Evolutionary conservation across 345 rosid species (phyloP).

Genomic region (Aquilaria malaccensis): DNA sequence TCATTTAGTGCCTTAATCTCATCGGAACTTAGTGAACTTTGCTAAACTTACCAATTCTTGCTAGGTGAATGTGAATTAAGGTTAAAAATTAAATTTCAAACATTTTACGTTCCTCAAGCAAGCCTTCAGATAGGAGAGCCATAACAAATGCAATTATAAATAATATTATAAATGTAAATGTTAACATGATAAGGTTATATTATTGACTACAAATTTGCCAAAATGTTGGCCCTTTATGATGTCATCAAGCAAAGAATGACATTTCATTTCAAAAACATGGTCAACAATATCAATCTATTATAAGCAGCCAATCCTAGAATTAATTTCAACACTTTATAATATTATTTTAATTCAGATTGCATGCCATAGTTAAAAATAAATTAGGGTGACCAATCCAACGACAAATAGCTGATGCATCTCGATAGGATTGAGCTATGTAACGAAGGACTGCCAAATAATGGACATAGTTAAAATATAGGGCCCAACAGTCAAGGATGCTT

Average conservation of each 20-base stretch:
- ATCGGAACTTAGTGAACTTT: no score
- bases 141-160: not conserved
- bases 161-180: not conserved
- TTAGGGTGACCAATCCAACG: not conserved
- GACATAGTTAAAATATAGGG: not conserved
- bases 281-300: slow-evolving; percentile 7
- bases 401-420: slow-evolving; percentile 7
- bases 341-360: slow-evolving; percentile 2
- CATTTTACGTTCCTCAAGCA: no score
- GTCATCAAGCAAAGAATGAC: no score
- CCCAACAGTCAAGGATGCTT: not conserved
- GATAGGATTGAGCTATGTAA: slow-evolving; percentile 2
- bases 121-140: no score
- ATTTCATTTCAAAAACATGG: slow-evolving; percentile 5
- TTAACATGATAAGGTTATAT: not conserved
- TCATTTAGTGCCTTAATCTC: no score
- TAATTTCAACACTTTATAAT: not conserved
- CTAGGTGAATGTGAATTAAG: no score
- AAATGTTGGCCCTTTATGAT: no score
- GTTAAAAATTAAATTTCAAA: no score
- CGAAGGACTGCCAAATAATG: slow-evolving; percentile 8
- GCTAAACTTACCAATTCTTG: no score
- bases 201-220: no score
- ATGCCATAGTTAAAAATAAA: no score
- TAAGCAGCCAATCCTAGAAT: not conserved